These are phyloP conservation scores for Aspergillus brasiliensis DNA, from an alignment of 2,329 filamentous ascomycete species.

Conservation along the genomic window DNA sequence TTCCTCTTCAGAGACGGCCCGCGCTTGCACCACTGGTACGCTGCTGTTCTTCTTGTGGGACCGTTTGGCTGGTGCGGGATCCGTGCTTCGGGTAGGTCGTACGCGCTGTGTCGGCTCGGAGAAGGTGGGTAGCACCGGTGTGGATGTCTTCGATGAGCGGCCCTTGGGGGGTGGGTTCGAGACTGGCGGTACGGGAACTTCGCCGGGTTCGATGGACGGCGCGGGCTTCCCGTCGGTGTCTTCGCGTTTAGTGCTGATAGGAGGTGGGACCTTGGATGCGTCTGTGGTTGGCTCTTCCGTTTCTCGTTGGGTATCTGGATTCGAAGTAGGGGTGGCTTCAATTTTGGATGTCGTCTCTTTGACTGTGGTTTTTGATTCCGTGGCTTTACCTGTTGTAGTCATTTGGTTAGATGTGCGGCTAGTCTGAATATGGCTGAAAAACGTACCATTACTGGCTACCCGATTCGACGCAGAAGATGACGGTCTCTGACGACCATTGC, in stretches of 20 bases:
- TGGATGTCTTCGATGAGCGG: slow-evolving; percentile 45
- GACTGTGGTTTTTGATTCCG: slow-evolving; percentile 57
- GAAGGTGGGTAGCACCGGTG: slow-evolving; percentile 41
- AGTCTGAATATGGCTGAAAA: slow-evolving; percentile 31
- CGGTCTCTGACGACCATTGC: slow-evolving; percentile 58
- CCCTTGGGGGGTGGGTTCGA: slow-evolving; percentile 31
- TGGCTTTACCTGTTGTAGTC: slow-evolving; percentile 33
- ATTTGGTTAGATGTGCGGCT: slow-evolving; percentile 22
- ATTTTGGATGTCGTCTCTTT: slow-evolving; percentile 48
- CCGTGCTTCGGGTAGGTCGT: slow-evolving; percentile 40
- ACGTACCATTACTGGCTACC: slow-evolving; percentile 54
- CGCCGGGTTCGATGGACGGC: slow-evolving; percentile 40
- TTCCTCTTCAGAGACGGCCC: slow-evolving; percentile 42
- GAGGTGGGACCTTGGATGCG: slow-evolving; percentile 19
- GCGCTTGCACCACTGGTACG: slow-evolving; percentile 26
- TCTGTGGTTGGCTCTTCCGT: slow-evolving; percentile 28
- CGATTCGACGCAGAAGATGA: slow-evolving; percentile 65
- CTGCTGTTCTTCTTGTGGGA: slow-evolving; percentile 37
- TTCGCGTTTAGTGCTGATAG: slow-evolving; percentile 37
- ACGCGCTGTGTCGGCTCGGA: slow-evolving; percentile 36
- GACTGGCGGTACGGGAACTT: slow-evolving; percentile 20
- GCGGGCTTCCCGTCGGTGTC: slow-evolving; percentile 35
- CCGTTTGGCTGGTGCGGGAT: slow-evolving; percentile 37
- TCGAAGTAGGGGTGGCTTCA: slow-evolving; percentile 38
- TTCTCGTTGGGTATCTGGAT: slow-evolving; percentile 34